Base-by-base conservation (phyloP, 2,329 filamentous ascomycete species). In the Emericellopsis cladophorae region DNA sequence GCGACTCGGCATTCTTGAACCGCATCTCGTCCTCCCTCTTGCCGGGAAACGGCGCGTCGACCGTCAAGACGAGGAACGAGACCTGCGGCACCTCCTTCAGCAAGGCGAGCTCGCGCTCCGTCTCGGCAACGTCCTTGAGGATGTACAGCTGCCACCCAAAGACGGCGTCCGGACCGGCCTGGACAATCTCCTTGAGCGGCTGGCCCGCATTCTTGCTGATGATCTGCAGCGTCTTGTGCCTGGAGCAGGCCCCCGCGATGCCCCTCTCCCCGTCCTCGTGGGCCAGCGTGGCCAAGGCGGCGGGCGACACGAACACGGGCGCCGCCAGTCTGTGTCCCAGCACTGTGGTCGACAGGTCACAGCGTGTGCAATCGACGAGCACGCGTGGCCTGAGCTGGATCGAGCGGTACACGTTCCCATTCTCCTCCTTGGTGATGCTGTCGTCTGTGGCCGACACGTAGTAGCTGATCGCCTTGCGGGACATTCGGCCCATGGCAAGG, bases 361-460 rank as follows among this genome's bases (percentile, higher is more conserved):
- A 88, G 41, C 64, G 62, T 5, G 74, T 78, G 62, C 83, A 87
- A 62, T 94, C 84, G 49, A 88, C 67, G 59, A 94, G 92, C 33
- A 94, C 74, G 22, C 87, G 71, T 8, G 87, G 86, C 11, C 87
- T 78, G 5, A 94, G 70, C 4, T 93, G 67, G 49, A 94, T 89
- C 45, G 76, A 73, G 31, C 73, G 72, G 57, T 87, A 94, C 21
- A 83, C 81, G 21, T 67, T 59, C 52, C 78, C 82, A 65, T 94
- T 93, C 58, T 81, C 72, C n/a, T 58, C 57, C 56, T 93, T 93
- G 45, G 81, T 81, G 49, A 75, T 57, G 29, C 85, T 67, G 57
- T 94, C 86, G 57, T 94, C 87, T 40, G 73, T 69, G 2, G 83
- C 84, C 1, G 85, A 92, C 59, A 75, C 89, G 64, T 94, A 94